Base-by-base conservation (phyloP, 768 basidiomycete species). In the Panaeolus papilionaceus region DNA sequence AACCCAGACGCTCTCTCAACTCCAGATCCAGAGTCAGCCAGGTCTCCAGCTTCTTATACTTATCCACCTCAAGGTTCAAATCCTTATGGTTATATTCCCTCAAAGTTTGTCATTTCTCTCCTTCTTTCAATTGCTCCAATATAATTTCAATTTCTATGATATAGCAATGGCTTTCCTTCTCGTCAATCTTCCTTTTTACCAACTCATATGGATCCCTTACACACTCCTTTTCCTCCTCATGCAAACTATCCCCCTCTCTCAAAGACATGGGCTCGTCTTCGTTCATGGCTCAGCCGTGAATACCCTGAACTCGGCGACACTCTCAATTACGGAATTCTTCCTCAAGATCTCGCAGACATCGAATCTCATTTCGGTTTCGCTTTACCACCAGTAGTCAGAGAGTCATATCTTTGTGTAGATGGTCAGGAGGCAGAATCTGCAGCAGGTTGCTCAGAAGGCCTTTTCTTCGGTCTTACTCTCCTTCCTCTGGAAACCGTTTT, bases 221-320 rank as follows among this genome's bases (percentile, higher is more conserved):
- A 83, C 69, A 81, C 83, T 62, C 81, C 83, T 63, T 75, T 82
- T 42, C 76, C 80, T n/a, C 79, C 84, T 33, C 73, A 79, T 45
- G 71, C 75, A 20, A 73, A 80, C 47, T 95, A 94, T 76, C 95
- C 96, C 2, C 89, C 94, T 33, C 82, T 98, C n/a, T 78, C 86
- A 18, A 85, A 85, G 61, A 95, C 95, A 1, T 98, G 96, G 93
- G 83, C 85, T 70, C 90, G 96, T 26, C 84, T 99, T 62, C 91
- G 90, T 68, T 75, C 80, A n/a, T 95, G 95, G 88, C 89, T 98
- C 20, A 83, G 79, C 68, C 86, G 89, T 68, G 91, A 96, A 79
- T 97, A 97, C 79, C 95, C 96, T 54, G 96, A 99, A 75, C 86
- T 99, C 20, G 93, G 92, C 37, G 96, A 99, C 78, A 98, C 96